Base-by-base conservation (phyloP, 768 basidiomycete genomes). In the Collybia mongolica region DNA sequence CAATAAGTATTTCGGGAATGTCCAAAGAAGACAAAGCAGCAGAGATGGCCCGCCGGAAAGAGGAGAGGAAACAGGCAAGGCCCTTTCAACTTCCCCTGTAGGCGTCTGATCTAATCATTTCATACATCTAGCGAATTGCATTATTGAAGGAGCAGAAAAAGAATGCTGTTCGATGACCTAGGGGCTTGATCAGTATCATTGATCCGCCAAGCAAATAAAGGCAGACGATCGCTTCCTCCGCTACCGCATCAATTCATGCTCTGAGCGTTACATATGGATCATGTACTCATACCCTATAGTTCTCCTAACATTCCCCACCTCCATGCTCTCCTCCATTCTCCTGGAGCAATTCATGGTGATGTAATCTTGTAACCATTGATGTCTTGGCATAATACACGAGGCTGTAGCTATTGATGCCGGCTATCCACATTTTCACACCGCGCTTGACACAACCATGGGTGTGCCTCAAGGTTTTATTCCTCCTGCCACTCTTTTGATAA, bases 21-120 rank as follows among this genome's bases (percentile, higher is more conserved):
- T 79, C 81, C 22, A 97, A 93, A 65, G 96, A 97, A 66, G 93
- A 95, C 58, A 96, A 90, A 66, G 90, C 90, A 1, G 84, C 83
- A n/a, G 93, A 97, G 72, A 88, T 98, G 84, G 88, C 88, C 6
- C 75, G 88, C 55, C 76, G 94, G 52, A 88, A 95, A 62, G 95
- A 98, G 65, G 96, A 98, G 65, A 73, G 96, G 39, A 93, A 88
- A 65, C 84, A 91, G 74, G 92, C 92, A 47, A 17, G n/a, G 80
- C 68, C 15, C 26, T 48, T 39, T 39, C 44, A 5, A 19, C 14
- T 17, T 15, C 39, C 18, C 12, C 20, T 20, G 46, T 53, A 6
- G 55, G 2, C n/a, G 12, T 36, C 41, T n/a, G n/a, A 12, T 39
- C 35, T 17, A 50, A 49, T 36, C 39, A 26, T 24, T 41, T 40